These are phyloP conservation scores for Penicillium sclerotigenum DNA, from an alignment of 2,329 filamentous ascomycete species.

Conservation along the genomic window DNA sequence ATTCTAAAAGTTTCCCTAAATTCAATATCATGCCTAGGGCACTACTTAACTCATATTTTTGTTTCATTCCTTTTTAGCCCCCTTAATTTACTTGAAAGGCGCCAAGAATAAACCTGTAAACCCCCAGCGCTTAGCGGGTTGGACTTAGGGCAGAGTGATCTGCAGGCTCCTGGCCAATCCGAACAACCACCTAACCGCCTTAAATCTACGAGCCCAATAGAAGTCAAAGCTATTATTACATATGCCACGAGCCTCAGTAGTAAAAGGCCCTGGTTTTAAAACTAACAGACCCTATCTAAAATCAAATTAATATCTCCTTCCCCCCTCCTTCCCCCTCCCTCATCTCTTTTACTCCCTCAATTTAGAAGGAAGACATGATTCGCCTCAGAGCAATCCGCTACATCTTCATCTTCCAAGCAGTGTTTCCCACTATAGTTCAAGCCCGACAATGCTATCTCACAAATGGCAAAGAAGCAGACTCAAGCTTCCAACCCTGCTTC, in stretches of 20 bases:
- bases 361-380: neutral
- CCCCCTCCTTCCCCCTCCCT: neutral
- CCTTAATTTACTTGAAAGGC: neutral
- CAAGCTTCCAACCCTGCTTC: neutral
- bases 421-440: neutral
- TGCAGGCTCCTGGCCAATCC: neutral
- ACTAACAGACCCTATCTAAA: neutral
- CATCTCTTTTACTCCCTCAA: neutral
- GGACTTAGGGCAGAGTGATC: neutral
- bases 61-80: neutral
- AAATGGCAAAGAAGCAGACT: neutral
- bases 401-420: neutral
- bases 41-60: no score
- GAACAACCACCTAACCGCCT: neutral
- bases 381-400: neutral
- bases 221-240: neutral
- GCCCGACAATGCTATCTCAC: neutral
- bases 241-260: neutral
- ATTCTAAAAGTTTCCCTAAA: neutral
- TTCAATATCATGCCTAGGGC: neutral
- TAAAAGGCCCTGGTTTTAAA: neutral
- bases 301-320: neutral
- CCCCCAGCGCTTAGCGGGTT: neutral
- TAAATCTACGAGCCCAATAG: neutral
- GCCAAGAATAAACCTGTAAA: neutral